Evolutionary conservation across 192 early-diverging fungal genomes (phyloP).

Genomic region (Gaertneriomyces semiglobifer): DNA sequence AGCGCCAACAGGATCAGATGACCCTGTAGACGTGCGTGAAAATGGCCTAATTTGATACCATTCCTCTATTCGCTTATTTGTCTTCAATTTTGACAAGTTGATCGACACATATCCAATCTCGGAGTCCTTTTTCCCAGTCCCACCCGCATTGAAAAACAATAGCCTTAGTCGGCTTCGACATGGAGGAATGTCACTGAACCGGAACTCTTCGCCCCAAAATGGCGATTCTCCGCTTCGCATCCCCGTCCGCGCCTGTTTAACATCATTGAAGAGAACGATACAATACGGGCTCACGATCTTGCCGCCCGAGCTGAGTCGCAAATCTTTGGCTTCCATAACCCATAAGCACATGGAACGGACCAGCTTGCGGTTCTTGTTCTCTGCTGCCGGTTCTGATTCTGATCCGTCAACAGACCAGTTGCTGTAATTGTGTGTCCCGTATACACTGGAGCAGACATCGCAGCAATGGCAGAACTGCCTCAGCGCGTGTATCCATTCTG

Average conservation of each 20-base stretch:
- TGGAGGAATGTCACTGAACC: slow-evolving; percentile 39
- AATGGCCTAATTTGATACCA: slow-evolving; percentile 30
- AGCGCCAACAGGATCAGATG: slow-evolving; percentile 10
- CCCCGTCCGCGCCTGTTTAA: slow-evolving; percentile 43
- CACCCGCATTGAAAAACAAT: slow-evolving; percentile 21
- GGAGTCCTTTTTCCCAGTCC: slow-evolving; percentile 21
- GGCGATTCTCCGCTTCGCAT: slow-evolving; percentile 35
- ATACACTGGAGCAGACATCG: slow-evolving; percentile 4
- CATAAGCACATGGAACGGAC: slow-evolving; percentile 24
- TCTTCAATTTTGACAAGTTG: slow-evolving; percentile 16
- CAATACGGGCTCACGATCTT: slow-evolving; percentile 29
- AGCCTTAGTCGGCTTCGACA: slow-evolving; percentile 29
- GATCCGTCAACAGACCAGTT: neutral
- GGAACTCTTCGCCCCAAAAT: slow-evolving; percentile 50
- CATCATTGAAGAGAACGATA: slow-evolving; percentile 40
- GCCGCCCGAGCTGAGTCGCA: neutral
- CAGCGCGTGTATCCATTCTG: slow-evolving; percentile 35
- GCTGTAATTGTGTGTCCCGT: neutral
- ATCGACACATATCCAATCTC: slow-evolving; percentile 33
- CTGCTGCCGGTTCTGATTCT: neutral
- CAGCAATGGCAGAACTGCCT: slow-evolving; percentile 34
- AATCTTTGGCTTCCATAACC: slow-evolving; percentile 48
- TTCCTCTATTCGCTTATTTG: slow-evolving; percentile 12
- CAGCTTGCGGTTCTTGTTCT: neutral
- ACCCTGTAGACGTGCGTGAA: neutral